Base-by-base conservation (phyloP, 164 flowering plant species). In the Warburgia ugandensis region DNA sequence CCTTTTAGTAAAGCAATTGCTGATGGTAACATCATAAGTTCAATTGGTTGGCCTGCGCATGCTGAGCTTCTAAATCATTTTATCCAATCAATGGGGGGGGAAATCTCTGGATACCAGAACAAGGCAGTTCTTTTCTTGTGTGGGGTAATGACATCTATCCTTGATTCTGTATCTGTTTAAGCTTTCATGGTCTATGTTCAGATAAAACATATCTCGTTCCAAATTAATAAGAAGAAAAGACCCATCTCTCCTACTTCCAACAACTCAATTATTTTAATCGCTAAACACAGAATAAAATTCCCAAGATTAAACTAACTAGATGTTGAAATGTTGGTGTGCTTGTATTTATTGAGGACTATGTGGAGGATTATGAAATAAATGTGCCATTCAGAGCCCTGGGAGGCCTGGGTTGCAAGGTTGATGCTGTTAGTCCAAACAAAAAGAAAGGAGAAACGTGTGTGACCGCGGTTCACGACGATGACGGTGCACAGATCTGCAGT, bases 31-130 rank as follows among this genome's bases (percentile, higher is more conserved):
- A 19, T 67, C 52, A 58, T 67, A 27, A 67, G 66, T 31, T 66
- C 71, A 11, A 32, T 67, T 11, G 71, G 71, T n/a, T 67, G 71
- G 71, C 71, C 71, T 38, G 71, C 71, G 9, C 71, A 67, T 45
- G 56, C 63, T 2, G 53, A 62, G 22, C 55, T 50, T 33, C 42
- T 67, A 7, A 29, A 33, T 17, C 57, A 40, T 47, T 66, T 67
- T 19, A 45, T 67, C 11, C 14, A 55, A 4, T 54, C 41, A 14
- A 52, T 67, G 60, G 63, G 63, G 21, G 66, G 45, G 14, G 62
- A 58, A 21, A 21, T 67, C 40, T 19, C 51, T 26, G 59, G 56
- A 42, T 35, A 21, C 31, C 60, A 67, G 28, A 61, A 50, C 45
- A 67, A 48, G 39, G 41, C 66, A 31, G 43, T 54, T 11, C 59